Base-by-base conservation (phyloP, 352 stramenopile species). In the Aphanomyces invadans region DNA sequence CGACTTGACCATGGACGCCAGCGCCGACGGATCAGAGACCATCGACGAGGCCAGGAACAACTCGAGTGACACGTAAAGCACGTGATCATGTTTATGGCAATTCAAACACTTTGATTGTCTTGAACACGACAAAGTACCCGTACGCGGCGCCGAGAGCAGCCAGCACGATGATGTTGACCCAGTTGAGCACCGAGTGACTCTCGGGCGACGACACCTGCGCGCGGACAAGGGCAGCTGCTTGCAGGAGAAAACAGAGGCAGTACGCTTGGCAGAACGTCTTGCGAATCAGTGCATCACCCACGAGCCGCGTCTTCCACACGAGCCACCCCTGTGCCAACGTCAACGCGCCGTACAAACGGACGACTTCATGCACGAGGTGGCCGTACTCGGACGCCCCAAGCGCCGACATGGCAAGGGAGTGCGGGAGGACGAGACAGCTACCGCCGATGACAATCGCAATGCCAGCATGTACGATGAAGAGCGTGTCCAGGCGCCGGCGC, bases 261-360 rank as follows among this genome's bases (percentile, higher is more conserved):
- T 94, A 94, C 23, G 83, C 86, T 71, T 94, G 86, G 66, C 86
- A 94, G 72, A 94, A 94, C 52, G 86, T 94, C 55, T 84, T 84
- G 29, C 86, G 83, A 62, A 94, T 76, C 44, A 94, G 75, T 61
- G 81, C 83, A 65, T 92, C 86, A 68, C 83, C 90, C 70, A 94
- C 86, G 65, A 91, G 82, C 4, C 86, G 81, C 45, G 86, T 92
- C 56, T 84, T 83, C 83, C 83, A 92, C 52, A 94, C 86, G 69
- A 94, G 83, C 81, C 82, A 94, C 7, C 81, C 83, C 64, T 94
- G 86, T 33, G 83, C 86, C 59, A 92, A 73, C 45, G 86, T 94
- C 52, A 94, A 66, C 19, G 83, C 81, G 19, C 83, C 83, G 53
- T 94, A 94, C 62, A 94, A 80, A n/a, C 86, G 79, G 39, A 94